phyloP scores from a whole-genome alignment of 371 early-diverging fungal genomes.

The Mortierella sp. region DNA sequence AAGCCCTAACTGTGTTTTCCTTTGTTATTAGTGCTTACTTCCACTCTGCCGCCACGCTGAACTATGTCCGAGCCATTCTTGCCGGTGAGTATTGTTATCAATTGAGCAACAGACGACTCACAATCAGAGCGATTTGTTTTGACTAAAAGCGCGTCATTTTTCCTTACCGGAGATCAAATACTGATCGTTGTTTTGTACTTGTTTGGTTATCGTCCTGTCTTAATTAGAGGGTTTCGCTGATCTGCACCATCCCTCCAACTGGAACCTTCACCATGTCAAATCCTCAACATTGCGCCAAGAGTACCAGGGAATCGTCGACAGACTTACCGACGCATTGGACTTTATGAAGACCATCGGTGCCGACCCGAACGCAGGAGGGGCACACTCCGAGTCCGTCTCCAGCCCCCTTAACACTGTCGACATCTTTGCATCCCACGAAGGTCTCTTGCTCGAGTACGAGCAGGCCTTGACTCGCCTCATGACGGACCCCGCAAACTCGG shows the following conservation, averaged over 20 bases:
- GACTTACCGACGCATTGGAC: slow-evolving; percentile 88
- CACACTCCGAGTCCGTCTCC: slow-evolving; percentile 37
- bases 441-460: slow-evolving; percentile 94
- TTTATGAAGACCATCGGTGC: slow-evolving; percentile 95
- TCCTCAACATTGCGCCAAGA: slow-evolving; percentile 84
- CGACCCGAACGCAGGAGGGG: slow-evolving; percentile 60
- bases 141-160: slow-evolving; percentile 19
- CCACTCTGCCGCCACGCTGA: slow-evolving; percentile 97
- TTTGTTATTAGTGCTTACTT: slow-evolving; percentile 84
- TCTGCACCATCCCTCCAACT: slow-evolving; percentile 90
- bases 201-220: neutral
- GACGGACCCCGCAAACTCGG: slow-evolving; percentile 60
- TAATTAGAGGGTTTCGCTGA: slow-evolving; percentile 69
- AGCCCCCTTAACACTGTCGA: slow-evolving; percentile 81
- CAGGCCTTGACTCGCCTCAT: slow-evolving; percentile 82
- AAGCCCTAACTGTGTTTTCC: neutral
- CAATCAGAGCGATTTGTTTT: neutral
- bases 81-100: slow-evolving; percentile 62
- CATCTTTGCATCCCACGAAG: slow-evolving; percentile 96
- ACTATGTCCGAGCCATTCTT: slow-evolving; percentile 92
- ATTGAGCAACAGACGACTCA: neutral
- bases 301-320: slow-evolving; percentile 90
- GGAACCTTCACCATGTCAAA: slow-evolving; percentile 93
- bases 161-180: neutral
- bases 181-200: neutral